Base-by-base conservation (phyloP, 805 yeast genomes). In the Candida fluviatilis region DNA sequence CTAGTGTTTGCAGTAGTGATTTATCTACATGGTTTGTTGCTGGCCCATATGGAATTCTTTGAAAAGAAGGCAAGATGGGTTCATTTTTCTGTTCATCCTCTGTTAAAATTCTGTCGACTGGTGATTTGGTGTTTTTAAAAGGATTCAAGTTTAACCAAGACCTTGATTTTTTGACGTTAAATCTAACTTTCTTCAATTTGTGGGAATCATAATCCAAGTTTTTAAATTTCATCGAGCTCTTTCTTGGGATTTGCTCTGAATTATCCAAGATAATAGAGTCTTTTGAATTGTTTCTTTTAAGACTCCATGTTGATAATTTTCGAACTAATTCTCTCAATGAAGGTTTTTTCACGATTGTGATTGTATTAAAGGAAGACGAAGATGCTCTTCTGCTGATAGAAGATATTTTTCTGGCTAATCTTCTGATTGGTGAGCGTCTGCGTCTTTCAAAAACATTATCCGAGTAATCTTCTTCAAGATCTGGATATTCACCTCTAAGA, bases 321-420 rank as follows among this genome's bases (percentile, higher is more conserved):
- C 24, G 23, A n/a, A 33, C 35, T n/a, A 33, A 33, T 11, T 15
- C 6, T 33, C n/a, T 33, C 15, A 33, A 33, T 5, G 35, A 33
- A 18, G 35, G 28, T 23, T 33, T 33, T 23, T 16, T 33, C n/a
- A 5, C 15, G n/a, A 26, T 13, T 13, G n/a, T 12, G 5, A 12
- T 13, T 21, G n/a, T n/a, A 23, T 11, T 23, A 11, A 23, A 23
- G 25, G 25, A 23, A 8, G 7, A 7, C 10, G 11, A 23, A 8
- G 25, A 23, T 7, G 25, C 7, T 11, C 11, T 23, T 11, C 11
- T 23, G n/a, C n/a, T n/a, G n/a, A 26, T 26, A 7, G 29, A 26
- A 13, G 29, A 26, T 13, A 26, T 26, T 26, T 26, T 26, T 12
- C 13, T 26, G 7, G 15, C 15, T 12, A 26, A 13, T 26, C 29